Conservation (phyloP, 768 basidiomycete species). For the Russula brevipes region DNA sequence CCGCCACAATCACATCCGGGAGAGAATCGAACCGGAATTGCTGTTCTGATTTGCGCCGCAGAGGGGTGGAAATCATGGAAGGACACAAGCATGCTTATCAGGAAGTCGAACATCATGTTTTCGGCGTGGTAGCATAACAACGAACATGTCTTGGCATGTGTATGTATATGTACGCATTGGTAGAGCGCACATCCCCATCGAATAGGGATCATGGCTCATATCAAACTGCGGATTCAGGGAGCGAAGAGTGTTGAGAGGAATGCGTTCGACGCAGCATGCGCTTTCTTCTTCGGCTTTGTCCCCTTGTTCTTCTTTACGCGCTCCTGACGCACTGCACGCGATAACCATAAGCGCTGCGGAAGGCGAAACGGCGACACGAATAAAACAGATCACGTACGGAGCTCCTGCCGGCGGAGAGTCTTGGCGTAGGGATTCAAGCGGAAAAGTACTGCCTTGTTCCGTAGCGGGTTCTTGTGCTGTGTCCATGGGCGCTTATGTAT, state of each 20-base stretch:
- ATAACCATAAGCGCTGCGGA: constrained; percentile 6
- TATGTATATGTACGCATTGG: constrained; percentile 11
- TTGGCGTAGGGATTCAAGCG: constrained; percentile 99
- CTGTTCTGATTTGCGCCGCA: constrained; percentile 13
- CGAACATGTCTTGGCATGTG: constrained; percentile 14
- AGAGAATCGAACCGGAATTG: background rate
- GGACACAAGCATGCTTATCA: constrained; percentile 18
- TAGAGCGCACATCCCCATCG: background rate
- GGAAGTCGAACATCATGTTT: constrained; percentile 26
- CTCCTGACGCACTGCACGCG: constrained; percentile 66
- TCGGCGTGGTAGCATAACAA: constrained; percentile 26
- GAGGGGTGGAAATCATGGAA: constrained; percentile 15
- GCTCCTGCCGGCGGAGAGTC: constrained; percentile 82
- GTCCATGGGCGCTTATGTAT: constrained; percentile 91
- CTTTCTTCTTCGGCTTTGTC: constrained; percentile 59
- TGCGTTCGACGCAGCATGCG: constrained; percentile 63
- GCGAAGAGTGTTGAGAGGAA: constrained; percentile 85
- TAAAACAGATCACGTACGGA: constrained; percentile 51
- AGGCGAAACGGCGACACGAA: background rate
- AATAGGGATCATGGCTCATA: constrained; percentile 8
- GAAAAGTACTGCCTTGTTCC: constrained; percentile 93
- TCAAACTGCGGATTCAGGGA: constrained; percentile 47
- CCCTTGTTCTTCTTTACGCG: constrained; percentile 57
- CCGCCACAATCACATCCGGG: constrained; percentile 20
- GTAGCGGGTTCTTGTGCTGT: constrained; percentile 98